Base-by-base conservation (phyloP, 2,329 filamentous ascomycete species). In the Rosellinia necatrix region DNA sequence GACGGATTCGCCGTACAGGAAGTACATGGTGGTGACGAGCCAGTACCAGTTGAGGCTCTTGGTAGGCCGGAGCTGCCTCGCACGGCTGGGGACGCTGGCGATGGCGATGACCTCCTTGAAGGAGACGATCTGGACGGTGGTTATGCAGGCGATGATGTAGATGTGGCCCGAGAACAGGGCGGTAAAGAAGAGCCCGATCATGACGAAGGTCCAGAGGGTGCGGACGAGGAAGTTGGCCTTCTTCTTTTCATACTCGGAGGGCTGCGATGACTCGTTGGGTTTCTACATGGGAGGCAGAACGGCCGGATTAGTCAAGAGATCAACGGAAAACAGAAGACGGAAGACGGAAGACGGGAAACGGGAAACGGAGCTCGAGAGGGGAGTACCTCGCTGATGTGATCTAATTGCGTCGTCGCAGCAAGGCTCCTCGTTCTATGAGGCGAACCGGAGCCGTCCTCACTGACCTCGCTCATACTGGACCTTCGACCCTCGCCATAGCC, bases 61-160 rank as follows among this genome's bases (percentile, higher is more conserved):
- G 64, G 93, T 97, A 67, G 96, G 96, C 56, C 89, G 89, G 59
- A 99, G 81, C 71, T 93, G 91, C 70, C 93, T 88, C 61, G 92
- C 92, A 69, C 90, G 87, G 73, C 91, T 96, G 50, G 94, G 92
- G 6, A 97, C 91, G 72, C 93, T 96, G 66, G 93, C 90, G 68
- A 99, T 97, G 62, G 93, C 92, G 71, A 99, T 97, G 68, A 99
- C 94, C 76, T 99, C 94, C 79, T 97, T 97, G 85, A 97, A 99
- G 53, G 91, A 97, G 66, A 99, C 84, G 72, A 99, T 93, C 76
- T 99, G 94, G 59, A 99, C 83, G 44, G 89, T 90, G 24, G 94
- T 97, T 66, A 97, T 90, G 71, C 97, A 87, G 68, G 87, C 87
- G 71, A 99, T 91, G 72, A 99, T 90, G 80, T 97, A 99, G 73